A percentile compares a stretch with the other conserved stretches of the same genome.
Conservation (phyloP, 768 basidiomycete species). For the Tylopilus plumbeoviolaceoides region DNA sequence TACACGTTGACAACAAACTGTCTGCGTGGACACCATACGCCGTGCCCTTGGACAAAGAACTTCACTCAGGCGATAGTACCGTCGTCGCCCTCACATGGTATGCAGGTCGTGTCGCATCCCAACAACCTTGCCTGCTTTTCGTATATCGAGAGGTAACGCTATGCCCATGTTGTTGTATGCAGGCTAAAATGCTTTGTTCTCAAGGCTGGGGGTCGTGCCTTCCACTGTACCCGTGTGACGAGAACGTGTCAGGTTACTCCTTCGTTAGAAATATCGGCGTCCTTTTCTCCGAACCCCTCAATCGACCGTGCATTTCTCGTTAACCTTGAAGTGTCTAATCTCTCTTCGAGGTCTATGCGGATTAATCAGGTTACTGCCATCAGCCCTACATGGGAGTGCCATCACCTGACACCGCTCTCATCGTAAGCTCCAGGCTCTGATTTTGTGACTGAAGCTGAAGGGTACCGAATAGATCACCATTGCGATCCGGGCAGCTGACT, state of each 20-base stretch:
- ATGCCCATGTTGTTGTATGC: background rate
- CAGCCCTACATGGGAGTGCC: slow-evolving; percentile 67
- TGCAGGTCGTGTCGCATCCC: slow-evolving; percentile 43
- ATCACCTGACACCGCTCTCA: slow-evolving; percentile 31
- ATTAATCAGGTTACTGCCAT: slow-evolving; percentile 59
- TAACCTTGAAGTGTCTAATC: slow-evolving; percentile 55
- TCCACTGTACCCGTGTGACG: slow-evolving; percentile 53
- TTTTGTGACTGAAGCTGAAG: slow-evolving; percentile 5
- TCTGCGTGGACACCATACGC: slow-evolving; percentile 40
- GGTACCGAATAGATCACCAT: slow-evolving; percentile 32
- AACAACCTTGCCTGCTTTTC: slow-evolving; percentile 59
- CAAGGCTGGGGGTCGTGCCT: slow-evolving; percentile 47
- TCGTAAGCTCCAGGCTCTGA: slow-evolving; percentile 38
- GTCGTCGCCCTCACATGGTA: slow-evolving; percentile 54
- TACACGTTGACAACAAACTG: slow-evolving; percentile 53
- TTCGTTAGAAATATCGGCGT: slow-evolving; percentile 50
- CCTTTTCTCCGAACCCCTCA: slow-evolving; percentile 48
- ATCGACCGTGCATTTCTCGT: slow-evolving; percentile 48
- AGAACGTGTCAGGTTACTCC: slow-evolving; percentile 58
- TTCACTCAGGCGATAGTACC: slow-evolving; percentile 47
- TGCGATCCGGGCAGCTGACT: slow-evolving; percentile 48
- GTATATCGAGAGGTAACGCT: slow-evolving; percentile 56
- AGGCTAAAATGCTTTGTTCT: slow-evolving; percentile 3
- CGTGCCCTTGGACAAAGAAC: slow-evolving; percentile 37
- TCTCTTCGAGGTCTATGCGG: slow-evolving; percentile 36